Evolutionary conservation across 768 basidiomycete species (phyloP).

Genomic region (Symmetrospora coprosmae): DNA sequence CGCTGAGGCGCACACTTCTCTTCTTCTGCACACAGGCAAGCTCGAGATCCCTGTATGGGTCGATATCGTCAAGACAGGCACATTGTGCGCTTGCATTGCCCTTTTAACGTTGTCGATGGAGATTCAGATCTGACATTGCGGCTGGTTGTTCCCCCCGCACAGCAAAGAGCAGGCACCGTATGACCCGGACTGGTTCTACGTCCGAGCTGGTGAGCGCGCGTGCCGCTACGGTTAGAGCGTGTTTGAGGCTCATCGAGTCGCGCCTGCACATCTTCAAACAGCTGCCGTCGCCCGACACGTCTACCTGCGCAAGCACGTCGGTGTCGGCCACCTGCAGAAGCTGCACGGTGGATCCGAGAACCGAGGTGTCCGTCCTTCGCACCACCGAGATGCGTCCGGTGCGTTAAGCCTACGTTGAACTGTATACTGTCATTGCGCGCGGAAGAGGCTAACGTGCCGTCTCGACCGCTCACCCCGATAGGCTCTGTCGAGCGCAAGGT

Average conservation of each 20-base stretch:
- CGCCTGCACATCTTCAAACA: constrained; percentile 35
- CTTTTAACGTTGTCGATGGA: no score
- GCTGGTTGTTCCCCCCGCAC: no score
- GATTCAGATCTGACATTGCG: no score
- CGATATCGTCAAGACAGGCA: constrained; percentile 94
- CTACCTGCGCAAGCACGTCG: constrained; percentile 60
- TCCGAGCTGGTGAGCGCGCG: constrained; percentile 90
- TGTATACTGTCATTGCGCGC: no score
- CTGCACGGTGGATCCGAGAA: constrained; percentile 92
- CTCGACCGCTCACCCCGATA: not conserved
- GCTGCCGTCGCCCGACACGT: constrained; percentile 97
- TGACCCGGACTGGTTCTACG: constrained; percentile 98
- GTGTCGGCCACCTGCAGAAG: constrained; percentile 58
- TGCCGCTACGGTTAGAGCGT: no score
- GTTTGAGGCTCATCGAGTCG: no score
- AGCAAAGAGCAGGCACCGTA: constrained; percentile 98
- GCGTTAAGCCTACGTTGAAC: not conserved
- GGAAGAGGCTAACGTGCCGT: not conserved
- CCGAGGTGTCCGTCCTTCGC: constrained; percentile 90
- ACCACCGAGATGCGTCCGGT: constrained; percentile 67
- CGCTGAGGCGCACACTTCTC: not conserved
- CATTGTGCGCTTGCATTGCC: no score
- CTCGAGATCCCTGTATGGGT: constrained; percentile 98
- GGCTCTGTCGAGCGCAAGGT: constrained; percentile 83
- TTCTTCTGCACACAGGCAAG: constrained; percentile 51